phyloP scores from a whole-genome alignment of 2,329 filamentous ascomycete species.

The Aspergillus flavus region DNA sequence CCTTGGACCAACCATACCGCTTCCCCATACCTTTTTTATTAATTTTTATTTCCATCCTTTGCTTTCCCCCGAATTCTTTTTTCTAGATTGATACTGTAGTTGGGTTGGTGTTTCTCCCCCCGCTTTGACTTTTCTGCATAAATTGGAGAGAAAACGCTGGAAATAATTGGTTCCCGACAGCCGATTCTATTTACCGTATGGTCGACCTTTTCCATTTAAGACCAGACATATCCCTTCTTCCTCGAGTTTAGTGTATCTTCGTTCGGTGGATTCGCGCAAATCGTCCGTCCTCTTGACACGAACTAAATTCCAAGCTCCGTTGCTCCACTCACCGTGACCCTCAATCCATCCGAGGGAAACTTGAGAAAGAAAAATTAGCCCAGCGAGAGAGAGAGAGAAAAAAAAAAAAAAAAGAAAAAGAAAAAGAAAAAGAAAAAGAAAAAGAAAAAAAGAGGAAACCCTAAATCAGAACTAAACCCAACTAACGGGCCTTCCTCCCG shows the following conservation, averaged over 20 bases:
- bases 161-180: neutral
- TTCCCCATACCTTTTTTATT: constrained; percentile 1
- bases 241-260: constrained; percentile 6
- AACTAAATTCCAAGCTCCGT: constrained; percentile 11
- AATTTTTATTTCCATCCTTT: neutral
- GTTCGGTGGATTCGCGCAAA: constrained; percentile 16
- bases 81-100: neutral
- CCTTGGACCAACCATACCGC: constrained; percentile 18
- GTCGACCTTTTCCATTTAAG: constrained; percentile 1
- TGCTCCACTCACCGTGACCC: constrained; percentile 15
- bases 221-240: constrained; percentile 4
- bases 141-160: neutral
- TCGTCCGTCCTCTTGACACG: constrained; percentile 11
- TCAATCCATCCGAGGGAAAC: neutral
- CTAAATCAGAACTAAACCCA: constrained; percentile 16
- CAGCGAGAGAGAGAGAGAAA: neutral
- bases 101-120: neutral
- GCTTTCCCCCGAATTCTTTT: neutral
- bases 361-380: constrained; percentile 4
- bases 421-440: constrained; percentile 11
- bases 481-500: constrained; percentile 26
- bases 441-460: constrained; percentile 13
- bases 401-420: constrained; percentile 7
- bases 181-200: neutral
- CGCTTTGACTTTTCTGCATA: neutral